A percentile compares a stretch with the other conserved stretches of the same genome.
Conservation (phyloP, 1,139 yeast genomes). For the Chernovozyma sophiae-reginae region DNA sequence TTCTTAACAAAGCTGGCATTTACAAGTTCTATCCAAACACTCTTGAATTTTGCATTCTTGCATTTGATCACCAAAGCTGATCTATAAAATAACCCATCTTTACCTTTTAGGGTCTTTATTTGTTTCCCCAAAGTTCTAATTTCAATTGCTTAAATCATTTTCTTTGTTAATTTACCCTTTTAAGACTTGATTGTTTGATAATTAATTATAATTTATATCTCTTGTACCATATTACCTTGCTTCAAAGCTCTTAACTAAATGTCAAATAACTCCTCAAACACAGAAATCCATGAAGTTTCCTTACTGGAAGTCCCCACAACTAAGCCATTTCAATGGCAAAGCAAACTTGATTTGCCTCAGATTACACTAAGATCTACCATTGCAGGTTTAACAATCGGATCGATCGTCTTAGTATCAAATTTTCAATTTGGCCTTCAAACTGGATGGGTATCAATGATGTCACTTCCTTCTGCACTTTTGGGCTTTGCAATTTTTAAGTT, state of each 20-base stretch:
- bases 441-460: conserved; percentile 99
- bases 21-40: too few relatives aligned
- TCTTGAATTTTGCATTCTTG: too few relatives aligned
- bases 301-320: neutral
- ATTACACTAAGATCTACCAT: conserved; percentile 68
- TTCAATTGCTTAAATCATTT: too few relatives aligned
- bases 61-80: too few relatives aligned
- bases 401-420: conserved; percentile 78
- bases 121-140: too few relatives aligned
- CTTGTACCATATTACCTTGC: too few relatives aligned
- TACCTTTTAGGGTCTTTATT: too few relatives aligned
- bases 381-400: conserved; percentile 74
- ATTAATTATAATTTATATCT: too few relatives aligned
- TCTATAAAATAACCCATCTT: too few relatives aligned
- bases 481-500: conserved; percentile 79
- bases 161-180: too few relatives aligned
- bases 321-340: conserved; percentile 15
- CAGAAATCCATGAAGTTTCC: neutral
- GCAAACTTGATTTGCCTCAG: conserved; percentile 49
- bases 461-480: conserved; percentile 87
- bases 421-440: conserved; percentile 96
- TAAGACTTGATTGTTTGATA: too few relatives aligned
- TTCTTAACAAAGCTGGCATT: too few relatives aligned
- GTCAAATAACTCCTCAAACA: neutral
- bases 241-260: neutral